Evolutionary conservation across 805 yeast genomes (phyloP).

Genomic region (Metschnikowia cerradonensis): DNA sequence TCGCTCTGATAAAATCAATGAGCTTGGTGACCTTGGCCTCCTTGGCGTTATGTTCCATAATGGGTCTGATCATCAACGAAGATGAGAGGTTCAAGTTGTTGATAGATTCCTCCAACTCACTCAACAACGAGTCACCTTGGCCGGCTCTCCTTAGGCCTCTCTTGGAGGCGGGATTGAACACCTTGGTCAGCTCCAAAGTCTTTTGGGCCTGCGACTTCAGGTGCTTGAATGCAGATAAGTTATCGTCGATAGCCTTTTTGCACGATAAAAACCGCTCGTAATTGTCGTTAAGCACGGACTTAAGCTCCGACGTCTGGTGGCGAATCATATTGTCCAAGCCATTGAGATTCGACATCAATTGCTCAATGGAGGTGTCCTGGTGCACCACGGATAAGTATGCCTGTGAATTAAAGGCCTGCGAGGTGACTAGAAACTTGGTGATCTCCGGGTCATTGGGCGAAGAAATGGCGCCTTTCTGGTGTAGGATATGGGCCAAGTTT

Average conservation of each 20-base stretch:
- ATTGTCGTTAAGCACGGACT: constrained; percentile 34
- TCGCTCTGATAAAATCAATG: constrained; percentile 32
- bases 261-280: constrained; percentile 34
- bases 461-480: constrained; percentile 21
- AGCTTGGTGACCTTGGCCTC: constrained; percentile 31
- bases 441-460: constrained; percentile 30
- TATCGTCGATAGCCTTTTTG: constrained; percentile 38
- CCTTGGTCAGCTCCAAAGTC: constrained; percentile 31
- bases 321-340: constrained; percentile 33
- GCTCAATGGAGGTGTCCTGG: constrained; percentile 34
- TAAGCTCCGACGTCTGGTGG: constrained; percentile 33
- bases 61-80: constrained; percentile 38
- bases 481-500: constrained; percentile 25
- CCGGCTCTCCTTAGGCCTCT: constrained; percentile 11
- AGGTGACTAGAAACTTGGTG: constrained; percentile 31
- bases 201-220: constrained; percentile 34
- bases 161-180: constrained; percentile 34
- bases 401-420: constrained; percentile 33
- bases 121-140: constrained; percentile 23
- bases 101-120: constrained; percentile 37
- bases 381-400: constrained; percentile 36
- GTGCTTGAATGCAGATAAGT: constrained; percentile 29
- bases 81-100: constrained; percentile 37
- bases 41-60: constrained; percentile 34
- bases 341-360: constrained; percentile 26